Conservation (phyloP, 1,284 basidiomycete genomes). For the Rhodotorula glutinis region DNA sequence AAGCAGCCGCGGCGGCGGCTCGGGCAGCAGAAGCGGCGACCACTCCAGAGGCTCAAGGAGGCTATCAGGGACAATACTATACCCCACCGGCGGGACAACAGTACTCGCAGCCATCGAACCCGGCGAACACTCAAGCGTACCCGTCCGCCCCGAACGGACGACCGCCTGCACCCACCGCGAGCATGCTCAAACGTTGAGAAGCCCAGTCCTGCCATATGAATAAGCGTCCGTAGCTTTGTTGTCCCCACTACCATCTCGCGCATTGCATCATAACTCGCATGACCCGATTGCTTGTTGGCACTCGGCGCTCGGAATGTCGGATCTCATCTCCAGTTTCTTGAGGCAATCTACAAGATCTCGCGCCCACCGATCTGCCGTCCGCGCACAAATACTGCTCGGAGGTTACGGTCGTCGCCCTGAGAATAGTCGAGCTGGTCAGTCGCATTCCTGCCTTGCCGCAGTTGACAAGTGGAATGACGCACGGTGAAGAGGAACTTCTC, state of each 20-base stretch:
- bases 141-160: neutral
- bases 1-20: neutral
- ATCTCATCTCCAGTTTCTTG: no score
- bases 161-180: neutral
- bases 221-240: neutral
- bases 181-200: neutral
- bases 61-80: no score
- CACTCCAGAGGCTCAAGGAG: no score
- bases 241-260: neutral
- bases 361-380: slow-evolving; percentile 71
- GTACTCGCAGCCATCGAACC: no score
- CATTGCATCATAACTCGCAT: neutral
- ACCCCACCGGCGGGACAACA: no score
- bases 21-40: neutral
- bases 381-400: slow-evolving; percentile 77
- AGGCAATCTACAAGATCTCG: neutral
- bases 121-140: no score
- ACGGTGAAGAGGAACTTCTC: slow-evolving; percentile 70
- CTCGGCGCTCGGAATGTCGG: no score
- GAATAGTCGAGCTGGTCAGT: neutral
- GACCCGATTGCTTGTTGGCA: no score
- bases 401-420: slow-evolving; percentile 73
- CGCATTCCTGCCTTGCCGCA: neutral
- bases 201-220: no score
- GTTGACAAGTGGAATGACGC: slow-evolving; percentile 2